Percentiles rank a stretch among this genome's conserved stretches.
Conservation (phyloP, 192 early-diverging fungal genomes). For the Funneliformis mosseae region DNA sequence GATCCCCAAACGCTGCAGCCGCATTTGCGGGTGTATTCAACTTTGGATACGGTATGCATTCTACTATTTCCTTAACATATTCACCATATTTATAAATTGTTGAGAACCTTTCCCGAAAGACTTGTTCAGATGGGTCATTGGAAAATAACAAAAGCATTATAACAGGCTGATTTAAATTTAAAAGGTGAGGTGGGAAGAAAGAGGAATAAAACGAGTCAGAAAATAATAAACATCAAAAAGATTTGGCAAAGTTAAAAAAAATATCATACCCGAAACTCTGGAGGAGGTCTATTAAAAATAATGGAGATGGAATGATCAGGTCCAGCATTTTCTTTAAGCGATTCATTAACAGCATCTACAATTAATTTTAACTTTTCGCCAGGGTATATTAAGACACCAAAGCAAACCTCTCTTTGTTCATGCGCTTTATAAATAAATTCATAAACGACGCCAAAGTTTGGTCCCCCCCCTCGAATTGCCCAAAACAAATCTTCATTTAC, state of each 20-base stretch:
- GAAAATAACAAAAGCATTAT: neutral
- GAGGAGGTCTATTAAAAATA: neutral
- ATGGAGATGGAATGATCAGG: neutral
- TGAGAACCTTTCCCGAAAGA: neutral
- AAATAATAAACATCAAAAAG: neutral
- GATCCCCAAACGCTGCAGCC: neutral
- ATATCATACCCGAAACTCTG: neutral
- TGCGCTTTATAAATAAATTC: constrained; percentile 37
- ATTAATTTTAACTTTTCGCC: constrained; percentile 26
- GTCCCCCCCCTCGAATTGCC: constrained; percentile 52
- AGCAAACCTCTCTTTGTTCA: constrained; percentile 24
- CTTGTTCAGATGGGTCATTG: neutral
- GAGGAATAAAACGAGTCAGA: neutral
- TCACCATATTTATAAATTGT: neutral
- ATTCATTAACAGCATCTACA: constrained; percentile 36
- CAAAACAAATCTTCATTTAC: constrained; percentile 47
- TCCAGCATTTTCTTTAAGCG: neutral
- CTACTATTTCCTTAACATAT: neutral
- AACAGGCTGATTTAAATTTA: neutral
- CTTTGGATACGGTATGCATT: neutral
- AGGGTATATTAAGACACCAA: constrained; percentile 18
- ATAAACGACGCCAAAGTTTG: constrained; percentile 31
- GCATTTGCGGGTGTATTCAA: neutral
- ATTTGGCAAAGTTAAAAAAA: neutral
- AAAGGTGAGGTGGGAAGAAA: too few relatives aligned